phyloP scores from a whole-genome alignment of 2,329 filamentous ascomycete species.

The Trichoderma sp. region DNA sequence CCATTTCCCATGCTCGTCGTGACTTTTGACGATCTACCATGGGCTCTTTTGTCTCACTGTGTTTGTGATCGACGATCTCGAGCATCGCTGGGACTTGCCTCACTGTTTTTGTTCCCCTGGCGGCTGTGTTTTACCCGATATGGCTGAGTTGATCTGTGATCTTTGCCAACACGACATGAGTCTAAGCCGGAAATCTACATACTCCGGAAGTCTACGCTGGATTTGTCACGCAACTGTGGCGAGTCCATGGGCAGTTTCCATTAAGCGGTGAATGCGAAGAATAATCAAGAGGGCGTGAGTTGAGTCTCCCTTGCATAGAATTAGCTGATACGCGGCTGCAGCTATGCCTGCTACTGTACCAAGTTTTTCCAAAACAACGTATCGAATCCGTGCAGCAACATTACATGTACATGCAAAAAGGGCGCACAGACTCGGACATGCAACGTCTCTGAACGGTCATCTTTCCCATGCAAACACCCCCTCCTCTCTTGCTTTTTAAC shows the following conservation, averaged over 20 bases:
- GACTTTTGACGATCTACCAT: not conserved
- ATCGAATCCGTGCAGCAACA: not conserved
- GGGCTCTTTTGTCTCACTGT: slow-evolving; percentile 1
- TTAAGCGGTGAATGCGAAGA: slow-evolving; percentile 14
- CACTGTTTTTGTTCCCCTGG: not conserved
- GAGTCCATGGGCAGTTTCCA: not conserved
- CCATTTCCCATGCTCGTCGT: not conserved
- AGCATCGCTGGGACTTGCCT: not conserved
- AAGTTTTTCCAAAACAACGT: not conserved
- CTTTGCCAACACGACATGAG: not conserved
- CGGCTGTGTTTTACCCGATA: not conserved
- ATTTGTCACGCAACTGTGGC: not conserved
- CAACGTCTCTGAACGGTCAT: not conserved
- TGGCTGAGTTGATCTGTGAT: not conserved
- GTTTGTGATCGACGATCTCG: not conserved
- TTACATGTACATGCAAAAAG: not conserved
- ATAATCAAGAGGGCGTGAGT: not conserved
- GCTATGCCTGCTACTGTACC: not conserved
- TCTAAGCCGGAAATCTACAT: not conserved
- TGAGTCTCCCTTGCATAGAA: not conserved
- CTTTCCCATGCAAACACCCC: not conserved
- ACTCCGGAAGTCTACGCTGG: not conserved
- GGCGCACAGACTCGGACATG: not conserved
- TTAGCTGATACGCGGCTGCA: slow-evolving; percentile 12
- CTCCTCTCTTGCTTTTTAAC: not conserved